Percentiles rank a stretch among this genome's conserved stretches.
Conservation (phyloP, 2,329 filamentous ascomycete species). For the Colletotrichum navitas region DNA sequence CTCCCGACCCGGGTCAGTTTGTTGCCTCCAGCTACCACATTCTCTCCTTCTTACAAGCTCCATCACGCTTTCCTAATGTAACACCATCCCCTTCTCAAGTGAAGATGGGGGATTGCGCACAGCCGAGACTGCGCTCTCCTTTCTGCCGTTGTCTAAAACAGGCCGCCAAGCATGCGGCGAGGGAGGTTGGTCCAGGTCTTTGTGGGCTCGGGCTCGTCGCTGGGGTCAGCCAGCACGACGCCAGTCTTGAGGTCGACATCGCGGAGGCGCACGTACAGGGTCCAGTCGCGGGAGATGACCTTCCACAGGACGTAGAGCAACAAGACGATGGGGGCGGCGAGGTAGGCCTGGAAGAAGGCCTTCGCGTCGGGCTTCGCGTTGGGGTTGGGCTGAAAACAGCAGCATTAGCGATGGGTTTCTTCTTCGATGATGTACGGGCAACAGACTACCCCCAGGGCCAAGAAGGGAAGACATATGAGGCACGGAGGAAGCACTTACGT, state of each 20-base stretch:
- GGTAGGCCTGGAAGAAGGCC: conserved; percentile 70
- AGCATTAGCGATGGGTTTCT: conserved; percentile 10
- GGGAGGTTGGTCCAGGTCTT: conserved; percentile 54
- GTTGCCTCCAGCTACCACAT: not conserved
- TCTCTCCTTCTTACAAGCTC: not conserved
- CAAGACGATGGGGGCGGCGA: conserved; percentile 69
- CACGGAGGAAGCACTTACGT: conserved; percentile 50
- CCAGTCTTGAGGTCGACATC: conserved; percentile 75
- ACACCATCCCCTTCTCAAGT: not conserved
- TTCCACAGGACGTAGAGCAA: conserved; percentile 76
- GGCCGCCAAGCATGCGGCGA: conserved; percentile 49
- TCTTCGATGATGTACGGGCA: not conserved
- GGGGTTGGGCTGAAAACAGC: conserved; percentile 49
- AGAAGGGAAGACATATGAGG: not conserved
- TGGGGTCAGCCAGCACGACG: conserved; percentile 66
- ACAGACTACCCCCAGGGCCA: not conserved
- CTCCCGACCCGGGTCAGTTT: not conserved
- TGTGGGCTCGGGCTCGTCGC: conserved; percentile 51
- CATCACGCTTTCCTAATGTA: not conserved
- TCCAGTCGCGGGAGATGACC: conserved; percentile 64
- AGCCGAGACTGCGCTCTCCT: not conserved
- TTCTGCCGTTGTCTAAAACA: conserved; percentile 50
- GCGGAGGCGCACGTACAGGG: conserved; percentile 66
- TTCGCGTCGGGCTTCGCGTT: conserved; percentile 53
- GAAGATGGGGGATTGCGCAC: too few relatives aligned